phyloP scores from a whole-genome alignment of 2,329 filamentous ascomycete genomes.

The Mycosphaerella arachidis region DNA sequence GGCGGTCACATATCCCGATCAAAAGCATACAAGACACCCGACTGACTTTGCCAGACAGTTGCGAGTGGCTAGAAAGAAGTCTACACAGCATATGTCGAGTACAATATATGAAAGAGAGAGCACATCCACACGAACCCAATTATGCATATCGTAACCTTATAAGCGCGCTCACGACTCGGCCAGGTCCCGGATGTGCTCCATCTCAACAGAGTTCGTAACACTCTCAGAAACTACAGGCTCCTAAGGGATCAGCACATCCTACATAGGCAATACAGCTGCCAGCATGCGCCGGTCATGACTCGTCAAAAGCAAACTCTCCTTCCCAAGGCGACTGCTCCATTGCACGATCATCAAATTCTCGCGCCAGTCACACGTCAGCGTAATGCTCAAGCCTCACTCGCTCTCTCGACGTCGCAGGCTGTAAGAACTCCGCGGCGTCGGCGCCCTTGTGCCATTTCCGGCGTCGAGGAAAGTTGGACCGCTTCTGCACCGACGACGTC shows the following conservation, averaged over 20 bases:
- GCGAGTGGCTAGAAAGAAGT: neutral
- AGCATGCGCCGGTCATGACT: neutral
- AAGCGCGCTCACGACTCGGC: neutral
- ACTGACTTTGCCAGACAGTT: neutral
- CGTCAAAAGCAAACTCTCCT: neutral
- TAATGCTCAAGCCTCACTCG: neutral
- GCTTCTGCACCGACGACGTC: slow-evolving; percentile 12
- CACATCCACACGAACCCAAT: neutral
- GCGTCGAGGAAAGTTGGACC: slow-evolving; percentile 15
- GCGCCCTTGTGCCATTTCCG: slow-evolving; percentile 17
- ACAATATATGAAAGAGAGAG: neutral
- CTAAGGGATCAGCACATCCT: neutral
- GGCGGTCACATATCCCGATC: neutral
- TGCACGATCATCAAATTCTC: neutral
- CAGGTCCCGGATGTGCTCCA: neutral
- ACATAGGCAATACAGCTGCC: neutral
- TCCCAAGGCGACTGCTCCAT: neutral
- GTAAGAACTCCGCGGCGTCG: slow-evolving; percentile 14
- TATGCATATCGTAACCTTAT: neutral
- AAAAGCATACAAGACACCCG: neutral
- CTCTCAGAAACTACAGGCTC: neutral
- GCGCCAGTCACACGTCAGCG: neutral
- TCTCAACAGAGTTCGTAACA: too few relatives aligned
- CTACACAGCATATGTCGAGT: neutral
- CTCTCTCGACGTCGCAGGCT: slow-evolving; percentile 5